Conservation (phyloP, 2,329 filamentous ascomycete genomes). For the Calonectria montana region DNA sequence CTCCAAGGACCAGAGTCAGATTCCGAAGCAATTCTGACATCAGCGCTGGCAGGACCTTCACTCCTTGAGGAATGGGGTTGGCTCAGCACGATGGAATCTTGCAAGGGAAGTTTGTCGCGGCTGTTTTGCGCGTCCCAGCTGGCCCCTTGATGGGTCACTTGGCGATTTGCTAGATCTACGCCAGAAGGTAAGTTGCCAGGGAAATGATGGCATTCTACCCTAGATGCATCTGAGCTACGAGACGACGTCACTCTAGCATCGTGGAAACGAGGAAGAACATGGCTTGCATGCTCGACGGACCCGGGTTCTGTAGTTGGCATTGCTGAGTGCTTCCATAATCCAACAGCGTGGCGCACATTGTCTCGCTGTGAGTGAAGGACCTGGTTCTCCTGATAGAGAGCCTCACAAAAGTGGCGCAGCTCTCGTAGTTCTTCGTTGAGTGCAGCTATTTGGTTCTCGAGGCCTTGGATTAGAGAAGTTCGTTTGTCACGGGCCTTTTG, state of each 20-base stretch:
- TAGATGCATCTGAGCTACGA: not conserved
- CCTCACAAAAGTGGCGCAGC: not conserved
- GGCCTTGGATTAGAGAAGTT: not conserved
- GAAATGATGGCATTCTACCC: not conserved
- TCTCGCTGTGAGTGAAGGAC: slow-evolving; percentile 1
- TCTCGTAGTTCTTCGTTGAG: slow-evolving; percentile 4
- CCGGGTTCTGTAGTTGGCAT: not conserved
- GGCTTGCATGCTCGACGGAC: not conserved
- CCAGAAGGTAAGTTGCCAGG: too few relatives aligned
- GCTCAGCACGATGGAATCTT: not conserved
- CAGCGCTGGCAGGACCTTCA: not conserved
- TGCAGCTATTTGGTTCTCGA: not conserved
- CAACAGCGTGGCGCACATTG: not conserved
- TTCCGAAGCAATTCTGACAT: not conserved
- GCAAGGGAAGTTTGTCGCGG: not conserved
- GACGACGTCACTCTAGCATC: too few relatives aligned
- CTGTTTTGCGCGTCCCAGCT: not conserved
- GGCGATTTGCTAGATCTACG: not conserved
- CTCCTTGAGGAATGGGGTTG: not conserved
- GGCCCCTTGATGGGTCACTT: too few relatives aligned
- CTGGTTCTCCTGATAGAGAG: slow-evolving; percentile 5
- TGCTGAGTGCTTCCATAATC: not conserved
- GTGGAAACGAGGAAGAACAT: not conserved
- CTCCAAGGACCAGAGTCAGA: not conserved
- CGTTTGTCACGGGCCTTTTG: slow-evolving; percentile 5